phyloP scores from a whole-genome alignment of 768 basidiomycete genomes.

The Lentinula raphanica region DNA sequence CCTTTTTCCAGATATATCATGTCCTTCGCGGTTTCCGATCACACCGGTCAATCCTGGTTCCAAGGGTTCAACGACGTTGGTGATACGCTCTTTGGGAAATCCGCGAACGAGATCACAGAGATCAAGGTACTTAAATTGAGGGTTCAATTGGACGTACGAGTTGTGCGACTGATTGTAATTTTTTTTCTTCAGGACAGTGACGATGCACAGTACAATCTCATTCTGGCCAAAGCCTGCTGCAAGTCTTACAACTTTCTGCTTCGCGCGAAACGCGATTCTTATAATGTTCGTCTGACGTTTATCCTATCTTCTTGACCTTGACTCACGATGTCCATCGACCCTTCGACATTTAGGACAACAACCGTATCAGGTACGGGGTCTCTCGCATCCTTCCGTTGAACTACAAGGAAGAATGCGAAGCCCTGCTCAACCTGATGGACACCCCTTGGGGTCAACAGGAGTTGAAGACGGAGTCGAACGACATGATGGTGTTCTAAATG shows the following conservation, averaged over 20 bases:
- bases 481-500: background rate
- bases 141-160: background rate
- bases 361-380: slow-evolving; percentile 80
- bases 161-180: slow-evolving; percentile 1
- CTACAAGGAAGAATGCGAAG: slow-evolving; percentile 61
- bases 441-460: slow-evolving; percentile 41
- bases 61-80: slow-evolving; percentile 96
- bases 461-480: background rate
- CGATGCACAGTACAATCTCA: slow-evolving; percentile 49
- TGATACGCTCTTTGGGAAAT: slow-evolving; percentile 64
- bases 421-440: slow-evolving; percentile 55
- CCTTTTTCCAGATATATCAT: slow-evolving; percentile 60
- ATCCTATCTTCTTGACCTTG: background rate
- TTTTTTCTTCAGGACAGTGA: slow-evolving; percentile 44
- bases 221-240: slow-evolving; percentile 62
- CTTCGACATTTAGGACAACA: slow-evolving; percentile 75
- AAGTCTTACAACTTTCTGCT: slow-evolving; percentile 78
- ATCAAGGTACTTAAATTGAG: slow-evolving; percentile 59
- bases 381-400: slow-evolving; percentile 60
- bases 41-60: slow-evolving; percentile 86
- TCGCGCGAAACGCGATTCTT: slow-evolving; percentile 83
- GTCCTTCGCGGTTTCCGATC: slow-evolving; percentile 83
- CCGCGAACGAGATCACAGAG: slow-evolving; percentile 72
- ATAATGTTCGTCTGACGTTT: slow-evolving; percentile 50
- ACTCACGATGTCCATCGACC: background rate